Evolutionary conservation across 805 yeast genomes (phyloP).

Genomic region (Ogataea neopini): DNA sequence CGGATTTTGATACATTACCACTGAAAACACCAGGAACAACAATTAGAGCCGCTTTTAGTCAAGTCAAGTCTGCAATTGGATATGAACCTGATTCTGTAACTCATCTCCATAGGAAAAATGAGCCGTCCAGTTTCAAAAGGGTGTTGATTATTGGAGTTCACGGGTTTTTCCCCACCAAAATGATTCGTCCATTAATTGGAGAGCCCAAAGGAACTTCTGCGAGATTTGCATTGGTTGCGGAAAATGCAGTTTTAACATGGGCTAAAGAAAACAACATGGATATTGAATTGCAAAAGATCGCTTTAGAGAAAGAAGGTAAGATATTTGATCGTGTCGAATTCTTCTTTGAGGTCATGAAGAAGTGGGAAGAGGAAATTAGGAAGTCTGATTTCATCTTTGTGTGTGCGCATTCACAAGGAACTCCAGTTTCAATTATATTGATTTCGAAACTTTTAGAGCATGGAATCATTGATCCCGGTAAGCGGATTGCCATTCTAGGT

Average conservation of each 20-base stretch:
- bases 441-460: conserved; percentile 71
- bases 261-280: conserved; percentile 46
- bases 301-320: conserved; percentile 91
- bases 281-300: conserved; percentile 79
- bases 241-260: conserved; percentile 70
- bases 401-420: conserved; percentile 95
- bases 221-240: conserved; percentile 90
- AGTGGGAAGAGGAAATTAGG: conserved; percentile 51
- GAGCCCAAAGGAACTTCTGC: conserved; percentile 96
- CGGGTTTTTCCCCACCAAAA: conserved; percentile 90
- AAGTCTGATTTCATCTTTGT: conserved; percentile 83
- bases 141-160: conserved; percentile 90
- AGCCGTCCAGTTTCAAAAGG: conserved; percentile 42
- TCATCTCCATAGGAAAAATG: conserved; percentile 24
- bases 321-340: conserved; percentile 82
- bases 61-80: conserved; percentile 20
- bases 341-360: conserved; percentile 68
- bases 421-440: conserved; percentile 83
- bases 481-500: conserved; percentile 70
- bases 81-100: conserved; percentile 12
- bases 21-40: conserved; percentile 13
- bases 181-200: conserved; percentile 84
- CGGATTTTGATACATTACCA: conserved; percentile 32
- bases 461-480: conserved; percentile 46
- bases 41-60: conserved; percentile 16